Percentiles rank a stretch among this genome's conserved stretches.
Conservation (phyloP, 495 filamentous ascomycete species). For the Aspergillus wentii region DNA sequence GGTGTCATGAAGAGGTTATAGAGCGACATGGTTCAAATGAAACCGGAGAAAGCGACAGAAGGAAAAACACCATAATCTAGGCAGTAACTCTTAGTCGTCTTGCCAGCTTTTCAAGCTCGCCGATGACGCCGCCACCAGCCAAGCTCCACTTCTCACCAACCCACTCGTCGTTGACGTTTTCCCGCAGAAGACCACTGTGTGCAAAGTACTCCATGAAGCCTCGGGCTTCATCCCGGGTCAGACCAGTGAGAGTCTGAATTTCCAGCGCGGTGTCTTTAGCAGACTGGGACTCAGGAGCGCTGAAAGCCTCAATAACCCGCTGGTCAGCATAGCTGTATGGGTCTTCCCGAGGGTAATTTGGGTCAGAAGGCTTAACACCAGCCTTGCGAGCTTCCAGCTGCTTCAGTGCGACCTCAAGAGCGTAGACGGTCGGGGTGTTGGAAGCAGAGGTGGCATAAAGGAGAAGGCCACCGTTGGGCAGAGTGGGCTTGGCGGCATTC, state of each 20-base stretch:
- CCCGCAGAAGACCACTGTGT: constrained; percentile 71
- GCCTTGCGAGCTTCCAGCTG: constrained; percentile 41
- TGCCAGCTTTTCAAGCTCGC: constrained; percentile 70
- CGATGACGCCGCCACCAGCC: constrained; percentile 74
- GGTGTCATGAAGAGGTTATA: no score
- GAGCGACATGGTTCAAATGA: no score
- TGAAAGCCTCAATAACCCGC: constrained; percentile 52
- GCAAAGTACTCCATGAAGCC: constrained; percentile 92
- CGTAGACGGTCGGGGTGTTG: constrained; percentile 56
- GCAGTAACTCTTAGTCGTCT: constrained; percentile 41
- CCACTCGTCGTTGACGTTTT: constrained; percentile 60
- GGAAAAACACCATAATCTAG: constrained; percentile 12
- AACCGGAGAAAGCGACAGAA: no score
- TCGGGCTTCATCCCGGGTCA: constrained; percentile 72
- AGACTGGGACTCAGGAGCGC: constrained; percentile 14
- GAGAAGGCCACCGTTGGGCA: constrained; percentile 76
- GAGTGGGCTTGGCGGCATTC: constrained; percentile 37
- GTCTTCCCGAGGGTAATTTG: constrained; percentile 49
- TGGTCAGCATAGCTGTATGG: constrained; percentile 65
- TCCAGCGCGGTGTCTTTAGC: constrained; percentile 41
- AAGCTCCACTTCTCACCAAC: constrained; percentile 85
- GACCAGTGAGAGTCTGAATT: constrained; percentile 54
- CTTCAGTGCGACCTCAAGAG: constrained; percentile 60
- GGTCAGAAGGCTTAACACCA: constrained; percentile 24
- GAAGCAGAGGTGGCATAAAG: constrained; percentile 66